Evolutionary conservation across 129 eudicot genomes (phyloP), one percentile per base, ranked within the genome.

Genomic region (Rutidosis leptorrhynchoides): DNA sequence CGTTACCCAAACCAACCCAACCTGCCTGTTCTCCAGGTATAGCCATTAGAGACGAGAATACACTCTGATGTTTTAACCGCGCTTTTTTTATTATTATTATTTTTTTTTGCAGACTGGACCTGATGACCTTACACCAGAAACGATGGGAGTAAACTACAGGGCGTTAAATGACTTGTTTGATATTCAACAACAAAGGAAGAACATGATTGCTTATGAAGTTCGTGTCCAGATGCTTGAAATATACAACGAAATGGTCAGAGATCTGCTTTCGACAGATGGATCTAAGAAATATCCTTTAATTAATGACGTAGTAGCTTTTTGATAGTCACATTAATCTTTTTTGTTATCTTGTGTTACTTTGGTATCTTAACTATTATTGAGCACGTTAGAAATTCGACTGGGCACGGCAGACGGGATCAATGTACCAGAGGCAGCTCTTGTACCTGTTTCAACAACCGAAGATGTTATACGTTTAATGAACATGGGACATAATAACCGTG

Each of bases 161-260:
- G 87, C 97, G 58, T 62, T 90, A 79, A 71, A 78, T 69, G 97
- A 90, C 73, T 73, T 90, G 62, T 90, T 90, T 69, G 71, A 55
- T 3, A 82, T 87, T 69, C 83, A 89, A 61, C 87, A 84, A 35
- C 81, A 90, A 73, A 87, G 97, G 67, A 87, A 78, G 76, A 64
- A 79, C 59, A 72, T 77, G 65, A 59, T 82, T 72, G n/a, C 83
- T 42, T 90, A 90, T 72, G 85, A 72, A 30, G 75, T 90, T 68
- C 67, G 76, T 65, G 92, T 87, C 68, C 97, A 90, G 78, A 90
- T 90, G 97, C 80, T 84, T 61, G 97, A 90, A 78, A 90, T 90
- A 64, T 90, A 90, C 73, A 90, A 90, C 28, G 97, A 90, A 80
- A 87, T 76, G 74, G 92, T 87, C 58, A 78, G 95, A 71, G 97